phyloP scores from a whole-genome alignment of 306 rosid species.

The Pterocarpus santalinus region DNA sequence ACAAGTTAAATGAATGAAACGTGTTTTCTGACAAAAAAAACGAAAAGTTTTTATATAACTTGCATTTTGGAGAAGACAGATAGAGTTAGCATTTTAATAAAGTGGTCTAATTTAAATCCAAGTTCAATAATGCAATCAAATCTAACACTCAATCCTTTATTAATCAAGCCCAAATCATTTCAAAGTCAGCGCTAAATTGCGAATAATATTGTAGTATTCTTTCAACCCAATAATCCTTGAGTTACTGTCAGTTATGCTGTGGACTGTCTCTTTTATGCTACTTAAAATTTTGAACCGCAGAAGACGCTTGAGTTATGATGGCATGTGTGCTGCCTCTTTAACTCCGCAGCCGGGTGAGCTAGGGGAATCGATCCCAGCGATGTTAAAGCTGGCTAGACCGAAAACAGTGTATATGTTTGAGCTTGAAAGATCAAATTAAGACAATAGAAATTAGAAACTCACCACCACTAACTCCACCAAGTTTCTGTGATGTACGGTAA shows the following conservation, averaged over 20 bases:
- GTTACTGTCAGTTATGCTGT: background rate
- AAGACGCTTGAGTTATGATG: too few species aligned
- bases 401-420: background rate
- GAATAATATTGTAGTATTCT: too few species aligned
- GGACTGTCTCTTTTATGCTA: background rate
- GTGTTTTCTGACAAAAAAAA: background rate
- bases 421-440: conserved; percentile 5
- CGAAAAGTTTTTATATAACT: background rate
- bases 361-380: too few species aligned
- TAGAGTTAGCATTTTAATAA: background rate
- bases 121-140: background rate
- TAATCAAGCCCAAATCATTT: background rate
- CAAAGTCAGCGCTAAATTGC: background rate
- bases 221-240: background rate
- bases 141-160: background rate
- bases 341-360: too few species aligned
- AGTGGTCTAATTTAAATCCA: background rate
- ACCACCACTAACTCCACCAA: conserved; percentile 18
- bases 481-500: conserved; percentile 20
- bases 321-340: too few species aligned
- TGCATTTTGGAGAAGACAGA: background rate
- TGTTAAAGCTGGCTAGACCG: background rate
- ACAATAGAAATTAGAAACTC: background rate
- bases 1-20: too few species aligned
- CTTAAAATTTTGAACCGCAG: background rate